phyloP scores from a whole-genome alignment of 139 green algal species.

The Dunaliella primolecta region DNA sequence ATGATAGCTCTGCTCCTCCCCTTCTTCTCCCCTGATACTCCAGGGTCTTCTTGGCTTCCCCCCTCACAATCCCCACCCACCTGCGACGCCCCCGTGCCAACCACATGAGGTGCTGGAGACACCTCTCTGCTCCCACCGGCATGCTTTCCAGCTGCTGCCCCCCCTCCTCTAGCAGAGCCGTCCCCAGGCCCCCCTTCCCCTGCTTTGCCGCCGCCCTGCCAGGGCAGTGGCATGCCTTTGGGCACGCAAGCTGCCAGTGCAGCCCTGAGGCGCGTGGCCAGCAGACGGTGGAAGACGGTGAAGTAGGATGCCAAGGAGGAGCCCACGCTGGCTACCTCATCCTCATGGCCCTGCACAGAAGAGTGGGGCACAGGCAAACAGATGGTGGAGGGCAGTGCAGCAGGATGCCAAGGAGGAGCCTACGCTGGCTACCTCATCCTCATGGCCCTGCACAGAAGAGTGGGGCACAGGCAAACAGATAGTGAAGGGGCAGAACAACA shows the following conservation, averaged over 20 bases:
- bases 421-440: conserved; percentile 51
- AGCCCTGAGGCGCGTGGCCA: conserved; percentile 35
- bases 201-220: not conserved
- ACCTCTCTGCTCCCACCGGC: too few species aligned
- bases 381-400: conserved; percentile 46
- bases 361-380: not conserved
- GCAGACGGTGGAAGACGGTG: conserved; percentile 69
- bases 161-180: too few species aligned
- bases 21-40: too few species aligned
- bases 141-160: too few species aligned
- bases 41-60: too few species aligned
- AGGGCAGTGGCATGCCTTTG: not conserved
- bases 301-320: conserved; percentile 68
- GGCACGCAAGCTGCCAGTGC: not conserved
- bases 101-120: too few species aligned
- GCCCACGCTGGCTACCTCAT: conserved; percentile 54
- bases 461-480: not conserved
- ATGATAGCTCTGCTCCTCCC: too few species aligned
- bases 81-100: not conserved
- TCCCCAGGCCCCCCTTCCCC: too few species aligned
- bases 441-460: conserved; percentile 42
- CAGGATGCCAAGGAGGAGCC: conserved; percentile 61
- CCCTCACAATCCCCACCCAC: not conserved
- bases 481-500: too few species aligned
- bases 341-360: conserved; percentile 49